Percentiles rank a stretch among this genome's conserved stretches.
phyloP scores from a whole-genome alignment of 73 alveolate genomes.

The Paramecium primaurelia region DNA sequence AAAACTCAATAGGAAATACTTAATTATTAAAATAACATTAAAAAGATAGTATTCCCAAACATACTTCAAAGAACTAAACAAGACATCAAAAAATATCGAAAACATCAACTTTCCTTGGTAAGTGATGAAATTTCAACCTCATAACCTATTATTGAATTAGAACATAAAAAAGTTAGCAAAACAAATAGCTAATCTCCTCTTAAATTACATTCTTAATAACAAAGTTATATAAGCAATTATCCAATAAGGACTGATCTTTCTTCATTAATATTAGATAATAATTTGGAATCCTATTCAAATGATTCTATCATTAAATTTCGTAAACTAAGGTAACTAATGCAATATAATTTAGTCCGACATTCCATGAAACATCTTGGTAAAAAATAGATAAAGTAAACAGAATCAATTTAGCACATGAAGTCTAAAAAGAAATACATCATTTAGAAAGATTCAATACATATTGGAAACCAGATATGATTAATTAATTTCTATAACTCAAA shows the following conservation, averaged over 20 bases:
- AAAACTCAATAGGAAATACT: not conserved
- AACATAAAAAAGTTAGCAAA: not conserved
- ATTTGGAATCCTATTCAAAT: not conserved
- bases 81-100: not conserved
- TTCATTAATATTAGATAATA: not conserved
- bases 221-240: not conserved
- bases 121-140: not conserved
- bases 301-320: not conserved
- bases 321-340: not conserved
- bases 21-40: not conserved
- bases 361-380: not conserved
- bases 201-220: not conserved
- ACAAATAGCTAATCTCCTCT: not conserved
- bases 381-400: not conserved
- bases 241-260: not conserved
- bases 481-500: not conserved
- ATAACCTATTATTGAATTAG: not conserved
- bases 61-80: not conserved
- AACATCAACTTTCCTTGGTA: not conserved
- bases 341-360: not conserved
- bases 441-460: not conserved
- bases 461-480: conserved; percentile 7
- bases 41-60: not conserved
- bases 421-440: conserved; percentile 15
- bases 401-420: not conserved